phyloP scores from a whole-genome alignment of 345 rosid genomes.

The Camelina sativa region DNA sequence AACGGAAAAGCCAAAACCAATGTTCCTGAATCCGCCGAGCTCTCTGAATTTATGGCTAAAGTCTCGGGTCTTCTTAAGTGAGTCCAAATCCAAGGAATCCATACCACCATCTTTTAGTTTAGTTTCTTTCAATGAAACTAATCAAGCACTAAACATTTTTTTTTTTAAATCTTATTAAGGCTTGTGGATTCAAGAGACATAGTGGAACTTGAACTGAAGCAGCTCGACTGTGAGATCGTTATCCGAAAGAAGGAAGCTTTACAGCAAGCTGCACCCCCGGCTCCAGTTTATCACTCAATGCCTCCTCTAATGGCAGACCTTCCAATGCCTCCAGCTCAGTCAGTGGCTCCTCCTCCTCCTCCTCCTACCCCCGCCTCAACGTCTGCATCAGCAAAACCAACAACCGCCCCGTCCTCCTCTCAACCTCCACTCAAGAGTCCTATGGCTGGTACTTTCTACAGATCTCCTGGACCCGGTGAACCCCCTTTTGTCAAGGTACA shows the following conservation, averaged over 20 bases:
- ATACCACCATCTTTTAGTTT: conserved; percentile 1
- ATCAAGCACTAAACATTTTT: background rate
- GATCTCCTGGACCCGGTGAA: conserved; percentile 86
- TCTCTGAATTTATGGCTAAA: conserved; percentile 83
- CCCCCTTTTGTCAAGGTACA: conserved; percentile 90
- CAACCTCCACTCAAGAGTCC: conserved; percentile 81
- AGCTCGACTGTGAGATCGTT: conserved; percentile 73
- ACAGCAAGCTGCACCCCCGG: conserved; percentile 51
- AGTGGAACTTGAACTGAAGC: conserved; percentile 84
- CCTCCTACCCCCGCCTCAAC: conserved; percentile 45
- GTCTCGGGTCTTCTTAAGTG: conserved; percentile 90
- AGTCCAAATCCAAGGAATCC: conserved; percentile 34
- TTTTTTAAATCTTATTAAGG: conserved; percentile 44
- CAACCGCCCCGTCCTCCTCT: conserved; percentile 52
- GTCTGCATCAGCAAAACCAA: conserved; percentile 52
- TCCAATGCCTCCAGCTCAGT: conserved; percentile 50
- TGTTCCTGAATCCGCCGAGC: conserved; percentile 59
- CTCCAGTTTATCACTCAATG: conserved; percentile 49
- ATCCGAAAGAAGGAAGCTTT: conserved; percentile 91
- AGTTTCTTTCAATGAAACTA: background rate
- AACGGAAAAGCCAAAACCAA: conserved; percentile 51
- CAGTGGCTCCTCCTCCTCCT: conserved; percentile 48
- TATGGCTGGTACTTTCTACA: conserved; percentile 97
- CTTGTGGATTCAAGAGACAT: conserved; percentile 95
- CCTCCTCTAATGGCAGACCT: conserved; percentile 55